Conservation (phyloP, 148 eudicot genomes). For the Diospyros lotus region DNA sequence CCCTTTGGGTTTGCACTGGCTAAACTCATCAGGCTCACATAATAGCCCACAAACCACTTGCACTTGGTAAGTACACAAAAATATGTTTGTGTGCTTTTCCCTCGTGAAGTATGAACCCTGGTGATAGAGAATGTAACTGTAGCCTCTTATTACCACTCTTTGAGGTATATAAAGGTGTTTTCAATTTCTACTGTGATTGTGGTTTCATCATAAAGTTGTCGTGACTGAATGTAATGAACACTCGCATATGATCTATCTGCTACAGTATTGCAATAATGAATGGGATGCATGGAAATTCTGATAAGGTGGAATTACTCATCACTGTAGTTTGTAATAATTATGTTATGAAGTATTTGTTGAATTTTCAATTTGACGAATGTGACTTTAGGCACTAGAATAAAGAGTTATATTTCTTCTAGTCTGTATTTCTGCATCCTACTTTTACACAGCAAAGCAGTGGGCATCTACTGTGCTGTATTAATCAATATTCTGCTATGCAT, state of each 20-base stretch:
- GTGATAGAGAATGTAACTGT: too few relatives aligned
- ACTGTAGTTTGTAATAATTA: not conserved
- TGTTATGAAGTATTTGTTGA: not conserved
- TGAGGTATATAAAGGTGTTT: not conserved
- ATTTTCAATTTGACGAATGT: not conserved
- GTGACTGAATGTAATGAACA: not conserved
- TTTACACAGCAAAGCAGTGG: not conserved
- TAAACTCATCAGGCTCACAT: too few relatives aligned
- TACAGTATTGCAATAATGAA: not conserved
- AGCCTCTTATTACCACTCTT: too few relatives aligned
- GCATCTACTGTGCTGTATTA: not conserved
- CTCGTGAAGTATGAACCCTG: too few relatives aligned
- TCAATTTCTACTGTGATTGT: not conserved
- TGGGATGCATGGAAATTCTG: not conserved
- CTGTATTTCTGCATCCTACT: too few relatives aligned
- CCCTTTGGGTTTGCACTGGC: too few relatives aligned
- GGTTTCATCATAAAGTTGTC: not conserved
- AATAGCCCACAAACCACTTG: too few relatives aligned
- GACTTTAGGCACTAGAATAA: not conserved
- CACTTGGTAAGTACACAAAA: too few relatives aligned
- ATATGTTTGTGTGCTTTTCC: too few relatives aligned
- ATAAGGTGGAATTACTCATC: not conserved
- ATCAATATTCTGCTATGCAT: too few relatives aligned
- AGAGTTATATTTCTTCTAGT: too few relatives aligned
- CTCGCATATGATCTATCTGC: not conserved